These are phyloP conservation scores for Peziza echinospora DNA, from an alignment of 495 filamentous ascomycete species.

Conservation along the genomic window DNA sequence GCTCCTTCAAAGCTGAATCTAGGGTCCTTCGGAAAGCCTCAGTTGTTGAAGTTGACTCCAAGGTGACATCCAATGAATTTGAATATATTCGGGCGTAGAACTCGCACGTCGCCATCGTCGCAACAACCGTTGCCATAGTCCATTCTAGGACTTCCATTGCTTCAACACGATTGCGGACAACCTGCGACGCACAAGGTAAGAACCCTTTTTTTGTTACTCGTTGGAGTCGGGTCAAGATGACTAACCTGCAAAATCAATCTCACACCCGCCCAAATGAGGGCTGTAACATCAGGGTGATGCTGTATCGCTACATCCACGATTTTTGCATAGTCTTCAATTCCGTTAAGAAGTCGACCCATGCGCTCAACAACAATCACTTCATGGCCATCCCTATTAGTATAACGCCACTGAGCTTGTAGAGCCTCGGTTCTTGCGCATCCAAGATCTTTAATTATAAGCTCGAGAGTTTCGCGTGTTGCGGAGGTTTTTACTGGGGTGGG, in stretches of 20 bases:
- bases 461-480: too few species aligned
- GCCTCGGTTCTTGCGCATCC: too few species aligned
- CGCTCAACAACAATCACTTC: conserved; percentile 2
- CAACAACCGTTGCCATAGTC: neutral
- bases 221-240: too few species aligned
- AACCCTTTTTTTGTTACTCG: too few species aligned
- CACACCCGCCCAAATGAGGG: conserved; percentile 7
- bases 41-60: neutral
- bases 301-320: conserved; percentile 7
- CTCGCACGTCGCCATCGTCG: neutral
- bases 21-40: neutral
- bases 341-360: conserved; percentile 5
- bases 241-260: conserved; percentile 9
- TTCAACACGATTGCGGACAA: neutral
- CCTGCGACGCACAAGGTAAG: neutral
- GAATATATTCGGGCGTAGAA: neutral
- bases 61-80: neutral
- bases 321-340: conserved; percentile 6
- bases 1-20: conserved; percentile 1
- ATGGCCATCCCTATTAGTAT: conserved; percentile 1
- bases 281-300: conserved; percentile 3
- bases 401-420: neutral
- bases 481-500: too few species aligned
- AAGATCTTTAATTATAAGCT: too few species aligned
- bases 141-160: neutral